These are phyloP conservation scores for Diddensiella caesifluorescens DNA, from an alignment of 805 yeast genomes.

Conservation along the genomic window DNA sequence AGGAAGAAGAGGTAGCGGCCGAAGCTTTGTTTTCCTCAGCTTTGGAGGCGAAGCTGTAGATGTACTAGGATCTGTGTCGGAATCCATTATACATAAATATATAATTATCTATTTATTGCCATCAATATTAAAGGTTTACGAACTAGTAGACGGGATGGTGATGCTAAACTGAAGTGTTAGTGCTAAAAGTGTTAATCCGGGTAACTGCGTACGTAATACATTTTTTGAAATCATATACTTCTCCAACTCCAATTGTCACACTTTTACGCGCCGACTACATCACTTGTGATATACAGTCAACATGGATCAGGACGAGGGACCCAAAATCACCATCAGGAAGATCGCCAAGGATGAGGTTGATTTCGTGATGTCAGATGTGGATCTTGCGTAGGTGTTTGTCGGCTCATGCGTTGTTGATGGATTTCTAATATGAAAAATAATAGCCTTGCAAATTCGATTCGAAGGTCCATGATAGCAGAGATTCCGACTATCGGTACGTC, in stretches of 20 bases:
- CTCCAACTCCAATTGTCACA: no score
- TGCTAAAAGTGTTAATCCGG: no score
- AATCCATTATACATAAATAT: no score
- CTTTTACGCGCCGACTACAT: no score
- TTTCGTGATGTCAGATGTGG: conserved; percentile 81
- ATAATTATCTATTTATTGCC: neutral
- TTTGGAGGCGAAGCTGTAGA: neutral
- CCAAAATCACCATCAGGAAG: conserved; percentile 83
- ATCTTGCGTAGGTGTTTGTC: conserved; percentile 47
- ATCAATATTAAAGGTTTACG: no score
- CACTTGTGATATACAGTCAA: conserved; percentile 1
- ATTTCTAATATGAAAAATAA: neutral
- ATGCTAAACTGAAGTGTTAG: no score
- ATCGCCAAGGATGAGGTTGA: conserved; percentile 85
- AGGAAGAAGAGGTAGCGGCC: conserved; percentile 17
- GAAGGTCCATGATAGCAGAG: conserved; percentile 91
- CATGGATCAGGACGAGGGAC: conserved; percentile 40
- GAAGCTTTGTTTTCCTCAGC: neutral
- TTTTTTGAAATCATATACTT: no score
- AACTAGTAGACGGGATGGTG: no score
- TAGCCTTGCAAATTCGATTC: conserved; percentile 75
- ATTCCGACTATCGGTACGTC: conserved; percentile 72
- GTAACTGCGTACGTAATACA: no score
- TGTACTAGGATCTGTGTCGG: neutral
- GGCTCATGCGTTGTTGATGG: neutral